phyloP scores from a whole-genome alignment of 2,329 filamentous ascomycete genomes.

The Phyllosticta citribraziliensis region DNA sequence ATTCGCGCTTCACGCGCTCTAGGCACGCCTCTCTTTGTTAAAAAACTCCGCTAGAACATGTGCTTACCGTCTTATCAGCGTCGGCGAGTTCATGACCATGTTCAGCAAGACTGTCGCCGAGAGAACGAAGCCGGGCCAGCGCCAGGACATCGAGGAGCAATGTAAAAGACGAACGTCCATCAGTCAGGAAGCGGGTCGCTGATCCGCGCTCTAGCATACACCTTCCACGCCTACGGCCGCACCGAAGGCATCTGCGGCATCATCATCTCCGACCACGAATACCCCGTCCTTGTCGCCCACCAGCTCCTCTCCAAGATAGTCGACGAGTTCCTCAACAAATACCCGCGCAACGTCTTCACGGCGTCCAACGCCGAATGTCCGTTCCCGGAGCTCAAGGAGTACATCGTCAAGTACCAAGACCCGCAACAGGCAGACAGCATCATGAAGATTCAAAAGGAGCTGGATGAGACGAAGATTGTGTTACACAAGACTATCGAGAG shows the following conservation, averaged over 20 bases:
- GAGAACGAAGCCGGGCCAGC: conserved; percentile 67
- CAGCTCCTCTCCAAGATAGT: conserved; percentile 77
- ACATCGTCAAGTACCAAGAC: conserved; percentile 72
- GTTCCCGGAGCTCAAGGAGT: conserved; percentile 70
- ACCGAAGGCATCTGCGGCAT: conserved; percentile 38
- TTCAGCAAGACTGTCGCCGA: conserved; percentile 84
- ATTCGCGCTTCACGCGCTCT: conserved; percentile 68
- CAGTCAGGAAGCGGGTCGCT: background rate
- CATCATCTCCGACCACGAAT: conserved; percentile 39
- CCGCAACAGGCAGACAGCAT: conserved; percentile 84
- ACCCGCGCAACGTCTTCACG: conserved; percentile 60
- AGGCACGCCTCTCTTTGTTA: conserved; percentile 40
- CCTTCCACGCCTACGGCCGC: conserved; percentile 41
- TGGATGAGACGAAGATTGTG: conserved; percentile 95
- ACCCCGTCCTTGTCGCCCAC: conserved; percentile 67
- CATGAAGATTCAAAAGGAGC: conserved; percentile 88
- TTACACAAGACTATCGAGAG: conserved; percentile 94
- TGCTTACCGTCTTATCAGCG: conserved; percentile 25
- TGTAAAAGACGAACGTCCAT: conserved; percentile 34
- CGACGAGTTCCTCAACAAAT: conserved; percentile 73
- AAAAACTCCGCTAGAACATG: background rate
- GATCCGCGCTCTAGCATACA: conserved; percentile 44
- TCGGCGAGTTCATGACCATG: conserved; percentile 67
- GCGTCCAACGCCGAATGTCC: conserved; percentile 42
- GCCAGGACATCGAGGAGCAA: conserved; percentile 79